These are phyloP conservation scores for Chrysoporthe puriensis DNA, from an alignment of 2,329 filamentous ascomycete species.

Conservation along the genomic window DNA sequence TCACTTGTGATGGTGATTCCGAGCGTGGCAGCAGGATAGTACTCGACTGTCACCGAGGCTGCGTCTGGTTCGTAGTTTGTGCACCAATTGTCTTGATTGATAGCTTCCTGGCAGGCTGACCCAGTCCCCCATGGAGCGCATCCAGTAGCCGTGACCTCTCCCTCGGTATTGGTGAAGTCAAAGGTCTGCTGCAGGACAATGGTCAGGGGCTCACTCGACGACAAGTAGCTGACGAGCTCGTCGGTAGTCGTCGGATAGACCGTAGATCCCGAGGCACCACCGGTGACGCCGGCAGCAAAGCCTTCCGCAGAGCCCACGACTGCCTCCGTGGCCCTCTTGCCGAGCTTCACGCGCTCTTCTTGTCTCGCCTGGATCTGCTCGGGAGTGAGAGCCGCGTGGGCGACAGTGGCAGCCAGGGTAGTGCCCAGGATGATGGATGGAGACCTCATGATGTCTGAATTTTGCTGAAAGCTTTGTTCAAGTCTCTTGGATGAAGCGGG, in stretches of 20 bases:
- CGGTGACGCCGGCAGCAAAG: constrained; percentile 57
- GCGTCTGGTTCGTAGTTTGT: constrained; percentile 59
- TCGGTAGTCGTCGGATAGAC: constrained; percentile 57
- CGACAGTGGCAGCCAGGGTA: constrained; percentile 11
- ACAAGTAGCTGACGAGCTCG: constrained; percentile 53
- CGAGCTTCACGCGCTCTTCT: constrained; percentile 14
- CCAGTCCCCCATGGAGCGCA: constrained; percentile 63
- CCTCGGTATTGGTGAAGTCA: constrained; percentile 60
- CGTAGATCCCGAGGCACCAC: constrained; percentile 57
- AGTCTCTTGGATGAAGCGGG: neutral
- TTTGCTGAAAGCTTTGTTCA: neutral
- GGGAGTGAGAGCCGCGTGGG: constrained; percentile 14
- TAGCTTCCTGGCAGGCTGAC: constrained; percentile 60
- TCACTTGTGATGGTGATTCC: constrained; percentile 60
- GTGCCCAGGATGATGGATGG: constrained; percentile 9
- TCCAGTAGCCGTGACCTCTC: constrained; percentile 54
- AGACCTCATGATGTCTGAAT: constrained; percentile 12
- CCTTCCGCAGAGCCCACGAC: constrained; percentile 46
- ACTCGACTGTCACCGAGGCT: constrained; percentile 48
- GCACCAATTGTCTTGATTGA: constrained; percentile 64
- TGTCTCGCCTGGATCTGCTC: constrained; percentile 8
- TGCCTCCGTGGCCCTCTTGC: constrained; percentile 25
- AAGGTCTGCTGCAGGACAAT: constrained; percentile 62
- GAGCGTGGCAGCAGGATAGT: constrained; percentile 54
- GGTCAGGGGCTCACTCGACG: neutral